Conservation (phyloP, 2,329 filamentous ascomycete genomes). For the Plectosphaerella cucumerina region DNA sequence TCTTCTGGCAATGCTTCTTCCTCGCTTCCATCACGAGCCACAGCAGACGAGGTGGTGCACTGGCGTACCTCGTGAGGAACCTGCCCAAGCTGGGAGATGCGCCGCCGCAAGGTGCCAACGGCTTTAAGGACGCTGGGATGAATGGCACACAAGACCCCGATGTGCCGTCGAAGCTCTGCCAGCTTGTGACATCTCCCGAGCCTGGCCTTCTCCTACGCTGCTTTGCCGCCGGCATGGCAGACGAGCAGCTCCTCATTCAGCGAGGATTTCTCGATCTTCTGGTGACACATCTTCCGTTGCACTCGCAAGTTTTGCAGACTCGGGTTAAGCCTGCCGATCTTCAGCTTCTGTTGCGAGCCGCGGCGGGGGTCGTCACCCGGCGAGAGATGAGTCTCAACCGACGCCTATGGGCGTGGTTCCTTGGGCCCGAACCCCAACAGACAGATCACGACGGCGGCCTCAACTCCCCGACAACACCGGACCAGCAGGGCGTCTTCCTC, state of each 20-base stretch:
- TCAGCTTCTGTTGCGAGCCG: conserved; percentile 75
- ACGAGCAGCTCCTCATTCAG: conserved; percentile 88
- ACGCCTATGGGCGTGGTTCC: conserved; percentile 91
- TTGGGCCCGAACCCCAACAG: conserved; percentile 66
- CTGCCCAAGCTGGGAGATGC: conserved; percentile 65
- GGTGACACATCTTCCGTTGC: conserved; percentile 82
- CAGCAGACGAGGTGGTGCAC: conserved; percentile 75
- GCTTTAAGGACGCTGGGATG: conserved; percentile 22
- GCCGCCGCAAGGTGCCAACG: conserved; percentile 19
- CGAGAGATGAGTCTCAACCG: conserved; percentile 97
- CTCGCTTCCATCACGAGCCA: conserved; percentile 87
- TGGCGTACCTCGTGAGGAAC: conserved; percentile 78
- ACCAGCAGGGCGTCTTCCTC: conserved; percentile 40
- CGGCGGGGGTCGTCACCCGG: conserved; percentile 80
- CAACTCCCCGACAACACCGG: conserved; percentile 40
- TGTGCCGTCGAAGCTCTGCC: conserved; percentile 50
- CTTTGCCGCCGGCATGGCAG: conserved; percentile 83
- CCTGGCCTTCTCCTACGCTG: conserved; percentile 86
- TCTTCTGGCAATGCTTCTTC: conserved; percentile 99
- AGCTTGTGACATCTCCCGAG: conserved; percentile 80
- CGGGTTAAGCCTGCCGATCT: conserved; percentile 71
- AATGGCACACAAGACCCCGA: conserved; percentile 19
- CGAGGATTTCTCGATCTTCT: conserved; percentile 90
- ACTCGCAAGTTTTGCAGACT: conserved; percentile 75
- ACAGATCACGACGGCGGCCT: conserved; percentile 42